These are phyloP conservation scores for Chimonanthus praecox DNA, from an alignment of 164 flowering plant genomes.

Conservation along the genomic window DNA sequence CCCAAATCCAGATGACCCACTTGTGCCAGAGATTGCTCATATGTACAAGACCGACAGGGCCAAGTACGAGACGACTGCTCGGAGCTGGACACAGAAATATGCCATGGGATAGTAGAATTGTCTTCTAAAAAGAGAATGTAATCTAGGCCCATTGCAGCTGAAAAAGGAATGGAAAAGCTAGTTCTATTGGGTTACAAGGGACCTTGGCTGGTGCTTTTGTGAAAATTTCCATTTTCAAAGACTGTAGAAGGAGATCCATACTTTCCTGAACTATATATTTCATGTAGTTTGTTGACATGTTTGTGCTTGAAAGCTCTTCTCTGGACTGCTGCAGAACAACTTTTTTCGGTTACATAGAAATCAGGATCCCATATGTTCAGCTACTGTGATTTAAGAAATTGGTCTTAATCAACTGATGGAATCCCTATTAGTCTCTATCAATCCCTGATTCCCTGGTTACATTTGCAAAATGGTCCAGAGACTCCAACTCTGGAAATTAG, in stretches of 20 bases:
- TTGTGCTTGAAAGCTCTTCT: too few species aligned
- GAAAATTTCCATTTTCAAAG: background rate
- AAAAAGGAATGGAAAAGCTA: background rate
- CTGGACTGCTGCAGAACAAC: too few species aligned
- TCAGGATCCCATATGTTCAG: too few species aligned
- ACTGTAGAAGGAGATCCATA: background rate
- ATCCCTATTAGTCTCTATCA: too few species aligned
- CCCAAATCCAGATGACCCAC: conserved; percentile 80
- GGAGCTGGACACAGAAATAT: conserved; percentile 91
- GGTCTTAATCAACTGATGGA: too few species aligned
- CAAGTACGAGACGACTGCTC: conserved; percentile 77
- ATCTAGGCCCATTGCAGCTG: background rate
- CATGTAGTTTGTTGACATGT: too few species aligned
- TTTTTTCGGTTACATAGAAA: too few species aligned
- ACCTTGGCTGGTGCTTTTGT: background rate
- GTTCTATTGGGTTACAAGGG: background rate
- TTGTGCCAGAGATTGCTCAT: conserved; percentile 85
- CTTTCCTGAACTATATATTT: too few species aligned
- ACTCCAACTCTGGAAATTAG: too few species aligned
- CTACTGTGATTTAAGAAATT: too few species aligned
- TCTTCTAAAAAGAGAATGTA: background rate
- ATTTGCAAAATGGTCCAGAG: too few species aligned
- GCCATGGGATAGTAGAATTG: conserved; percentile 55
- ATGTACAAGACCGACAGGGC: conserved; percentile 77
- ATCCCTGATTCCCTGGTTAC: too few species aligned